Evolutionary conservation across 495 filamentous ascomycete species (phyloP).

Genomic region (Aspergillus indologenus): DNA sequence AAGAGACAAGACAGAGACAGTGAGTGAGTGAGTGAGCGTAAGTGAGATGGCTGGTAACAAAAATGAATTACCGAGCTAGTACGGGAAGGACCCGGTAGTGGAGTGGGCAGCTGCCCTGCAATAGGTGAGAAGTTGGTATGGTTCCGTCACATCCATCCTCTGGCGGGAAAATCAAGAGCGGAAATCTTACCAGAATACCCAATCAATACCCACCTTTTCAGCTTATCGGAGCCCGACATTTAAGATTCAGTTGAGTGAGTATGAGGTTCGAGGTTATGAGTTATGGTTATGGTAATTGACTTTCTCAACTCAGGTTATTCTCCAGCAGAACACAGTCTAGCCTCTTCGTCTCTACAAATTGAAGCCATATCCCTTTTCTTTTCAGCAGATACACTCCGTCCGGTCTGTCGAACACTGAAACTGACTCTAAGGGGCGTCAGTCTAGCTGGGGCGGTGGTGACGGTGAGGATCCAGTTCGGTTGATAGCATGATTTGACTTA

Average conservation of each 20-base stretch:
- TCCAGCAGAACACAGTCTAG: neutral
- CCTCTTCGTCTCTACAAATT: neutral
- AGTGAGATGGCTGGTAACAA: neutral
- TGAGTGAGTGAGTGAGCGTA: slow-evolving; percentile 10
- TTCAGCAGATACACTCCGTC: neutral
- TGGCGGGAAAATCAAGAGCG: slow-evolving; percentile 4
- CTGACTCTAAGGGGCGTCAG: neutral
- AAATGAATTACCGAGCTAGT: neutral
- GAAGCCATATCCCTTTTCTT: neutral
- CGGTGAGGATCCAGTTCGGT: neutral
- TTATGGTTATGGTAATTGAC: neutral
- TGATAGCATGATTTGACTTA: slow-evolving; percentile 3
- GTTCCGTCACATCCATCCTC: neutral
- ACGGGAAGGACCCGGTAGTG: neutral
- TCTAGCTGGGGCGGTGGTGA: neutral
- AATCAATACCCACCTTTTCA: neutral
- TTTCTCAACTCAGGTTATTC: neutral
- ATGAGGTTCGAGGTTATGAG: no score
- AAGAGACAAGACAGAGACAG: neutral
- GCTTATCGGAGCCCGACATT: neutral
- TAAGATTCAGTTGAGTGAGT: no score
- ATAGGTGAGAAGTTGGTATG: slow-evolving; percentile 1
- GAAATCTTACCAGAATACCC: slow-evolving; percentile 1
- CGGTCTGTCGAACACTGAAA: neutral
- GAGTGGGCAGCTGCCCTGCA: neutral